These are phyloP conservation scores for Zymoseptoria brevis DNA, from an alignment of 2,329 filamentous ascomycete species.

Conservation along the genomic window DNA sequence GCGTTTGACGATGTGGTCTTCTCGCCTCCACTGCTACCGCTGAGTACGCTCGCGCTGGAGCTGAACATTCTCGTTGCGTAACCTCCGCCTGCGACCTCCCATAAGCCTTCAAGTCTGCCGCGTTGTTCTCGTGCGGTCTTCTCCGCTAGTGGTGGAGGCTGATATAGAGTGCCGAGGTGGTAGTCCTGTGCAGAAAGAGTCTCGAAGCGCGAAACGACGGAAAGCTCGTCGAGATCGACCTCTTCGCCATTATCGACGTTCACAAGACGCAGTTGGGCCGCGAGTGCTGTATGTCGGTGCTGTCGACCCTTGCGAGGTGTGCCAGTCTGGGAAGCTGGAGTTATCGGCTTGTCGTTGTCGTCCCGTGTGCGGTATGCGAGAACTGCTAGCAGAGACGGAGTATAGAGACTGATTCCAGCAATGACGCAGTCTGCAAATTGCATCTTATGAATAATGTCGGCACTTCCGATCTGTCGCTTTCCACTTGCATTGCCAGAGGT, in stretches of 20 bases:
- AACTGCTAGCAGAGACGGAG: constrained; percentile 79
- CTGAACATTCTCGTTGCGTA: constrained; percentile 82
- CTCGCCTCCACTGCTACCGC: constrained; percentile 33
- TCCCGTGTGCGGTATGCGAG: constrained; percentile 81
- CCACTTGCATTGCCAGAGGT: constrained; percentile 55
- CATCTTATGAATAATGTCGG: constrained; percentile 86
- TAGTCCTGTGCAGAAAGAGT: constrained; percentile 83
- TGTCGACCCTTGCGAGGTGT: constrained; percentile 55
- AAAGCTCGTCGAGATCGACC: constrained; percentile 77
- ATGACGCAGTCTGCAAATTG: constrained; percentile 91
- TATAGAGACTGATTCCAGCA: constrained; percentile 94
- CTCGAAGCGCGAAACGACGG: constrained; percentile 71
- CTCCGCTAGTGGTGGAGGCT: constrained; percentile 56
- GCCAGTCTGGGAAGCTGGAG: constrained; percentile 28
- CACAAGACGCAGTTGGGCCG: constrained; percentile 84
- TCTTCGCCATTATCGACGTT: constrained; percentile 77
- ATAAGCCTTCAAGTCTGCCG: constrained; percentile 76
- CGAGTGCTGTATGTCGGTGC: constrained; percentile 68
- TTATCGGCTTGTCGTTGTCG: constrained; percentile 52
- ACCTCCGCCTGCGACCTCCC: constrained; percentile 62
- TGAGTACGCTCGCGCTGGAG: constrained; percentile 68
- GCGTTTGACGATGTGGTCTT: constrained; percentile 25
- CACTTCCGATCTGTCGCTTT: constrained; percentile 66
- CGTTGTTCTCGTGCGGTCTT: constrained; percentile 51
- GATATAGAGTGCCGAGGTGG: constrained; percentile 75